Base-by-base conservation (phyloP, 257 asterid species). In the Vinca minor region DNA sequence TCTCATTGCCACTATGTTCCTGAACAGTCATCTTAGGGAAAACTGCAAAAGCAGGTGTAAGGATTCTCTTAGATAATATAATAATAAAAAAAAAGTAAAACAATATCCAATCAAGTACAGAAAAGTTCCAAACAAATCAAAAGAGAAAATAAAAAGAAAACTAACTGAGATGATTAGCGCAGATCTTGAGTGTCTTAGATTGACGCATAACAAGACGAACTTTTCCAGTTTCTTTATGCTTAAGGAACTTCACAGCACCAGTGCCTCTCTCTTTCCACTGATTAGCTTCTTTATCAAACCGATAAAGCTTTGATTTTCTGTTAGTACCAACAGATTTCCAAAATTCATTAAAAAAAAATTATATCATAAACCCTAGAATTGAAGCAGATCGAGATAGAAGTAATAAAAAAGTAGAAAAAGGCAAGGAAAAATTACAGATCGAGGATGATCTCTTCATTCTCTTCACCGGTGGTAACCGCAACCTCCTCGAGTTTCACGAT, bases 221-320 rank as follows among this genome's bases (percentile, higher is more conserved):
- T 77, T 77, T 80, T 36, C 83, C 81, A 28, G 74, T 71, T 4
- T 62, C 77, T 58, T 74, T 77, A 46, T 80, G 85, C 74, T 77
- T 74, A 68, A 80, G 64, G 21, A 80, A 66, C 73, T 80, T 80
- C 44, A 80, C 85, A 47, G 72, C 63, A 17, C 85, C 85, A 31
- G 75, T 78, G 46, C 83, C 85, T 77, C 85, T 80, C 77, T 80
- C 85, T 48, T 80, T 80, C 85, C 85, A 80, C 32, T 80, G 85
- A 70, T 74, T 77, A 25, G 78, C 82, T 1, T 71, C 81, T 59
- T 77, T 80, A 59, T 80, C 85, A 48, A 74, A 80, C 50, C 85
- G 81, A 66, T 80, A 80, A 55, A 80, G 82, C 72, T 80, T 80
- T 21, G 85, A 59, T 67, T 77, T 80, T 54, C 85, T 79, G n/a